Evolutionary conservation across 164 flowering plant species (phyloP), one percentile per base, ranked within the genome.

Genomic region (Saururus chinensis): DNA sequence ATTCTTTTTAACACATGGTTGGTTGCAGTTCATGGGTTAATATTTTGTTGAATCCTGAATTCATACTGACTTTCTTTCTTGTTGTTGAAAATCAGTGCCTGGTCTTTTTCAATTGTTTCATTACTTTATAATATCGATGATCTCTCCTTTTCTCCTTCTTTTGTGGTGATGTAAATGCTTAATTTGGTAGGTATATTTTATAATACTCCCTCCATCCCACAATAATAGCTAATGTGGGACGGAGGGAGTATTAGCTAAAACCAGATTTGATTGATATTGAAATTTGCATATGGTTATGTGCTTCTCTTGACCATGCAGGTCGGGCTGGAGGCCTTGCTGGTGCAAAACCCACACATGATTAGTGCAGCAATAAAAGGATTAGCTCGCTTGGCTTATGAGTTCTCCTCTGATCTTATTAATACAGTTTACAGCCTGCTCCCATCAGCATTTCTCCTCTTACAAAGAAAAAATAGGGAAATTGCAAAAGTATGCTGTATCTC

Each of bases 381-480:
- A 66, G 97, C 99, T 72, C 99, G 99, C 23, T 81, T 95, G 82
- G 87, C 95, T 60, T 95, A 95, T 72, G 99, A 95, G 76, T 95
- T 95, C 64, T 77, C 93, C 64, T 77, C 93, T 24, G 97, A 95
- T 69, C 97, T 95, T 59, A 70, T 95, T 51, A 74, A 86, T 60
- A 62, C 73, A 55, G 89, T 87, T 59, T 86, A 75, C 71, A 77
- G 71, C 65, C 73, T 91, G 68, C 96, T 91, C 56, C 97, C 99
- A 35, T 79, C 87, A 49, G 72, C 93, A 25, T 89, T 76, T 74
- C 83, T 86, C 26, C 92, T 91, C 51, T 77, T 88, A 23, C 84
- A 80, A 60, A 78, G 96, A 69, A 84, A 89, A 78, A 91, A 91
- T 76, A 84, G 73, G 74, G 97, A 91, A 76, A 82, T 95, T 60